Evolutionary conservation across 306 rosid species (phyloP).

Genomic region (Ormosia emarginata): DNA sequence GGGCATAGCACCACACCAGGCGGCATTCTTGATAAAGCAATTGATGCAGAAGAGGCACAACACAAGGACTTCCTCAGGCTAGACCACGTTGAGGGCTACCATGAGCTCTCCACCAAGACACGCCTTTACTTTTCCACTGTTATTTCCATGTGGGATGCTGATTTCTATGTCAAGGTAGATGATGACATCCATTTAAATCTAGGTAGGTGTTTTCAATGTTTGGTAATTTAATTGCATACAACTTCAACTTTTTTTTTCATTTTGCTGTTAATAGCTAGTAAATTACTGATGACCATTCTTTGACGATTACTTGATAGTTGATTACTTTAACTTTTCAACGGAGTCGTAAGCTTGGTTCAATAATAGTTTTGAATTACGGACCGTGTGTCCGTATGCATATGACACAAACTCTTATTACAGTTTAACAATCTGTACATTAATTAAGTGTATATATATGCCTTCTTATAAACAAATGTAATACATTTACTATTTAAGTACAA

Average conservation of each 20-base stretch:
- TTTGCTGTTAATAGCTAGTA: not conserved
- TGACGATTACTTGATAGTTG: not conserved
- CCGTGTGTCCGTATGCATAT: not conserved
- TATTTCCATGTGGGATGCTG: constrained; percentile 76
- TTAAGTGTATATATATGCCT: not conserved
- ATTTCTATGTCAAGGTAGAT: constrained; percentile 84
- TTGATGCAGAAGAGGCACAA: constrained; percentile 68
- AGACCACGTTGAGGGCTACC: constrained; percentile 83
- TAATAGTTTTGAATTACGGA: not conserved
- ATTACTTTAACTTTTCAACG: too few relatives aligned
- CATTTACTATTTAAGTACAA: not conserved
- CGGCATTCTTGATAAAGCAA: constrained; percentile 59
- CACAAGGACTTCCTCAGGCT: constrained; percentile 73
- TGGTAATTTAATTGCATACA: not conserved
- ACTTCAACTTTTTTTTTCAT: not conserved
- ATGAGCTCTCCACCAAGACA: constrained; percentile 82
- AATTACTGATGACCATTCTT: not conserved
- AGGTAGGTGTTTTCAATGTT: constrained; percentile 31
- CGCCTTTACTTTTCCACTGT: constrained; percentile 69
- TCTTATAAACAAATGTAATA: not conserved
- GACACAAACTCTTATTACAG: not conserved
- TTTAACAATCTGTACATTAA: not conserved
- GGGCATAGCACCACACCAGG: constrained; percentile 71
- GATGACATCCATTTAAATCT: constrained; percentile 84
- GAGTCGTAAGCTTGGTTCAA: not conserved